These are phyloP conservation scores for Penicillium sp. DNA, from an alignment of 2,329 filamentous ascomycete species.

Conservation along the genomic window DNA sequence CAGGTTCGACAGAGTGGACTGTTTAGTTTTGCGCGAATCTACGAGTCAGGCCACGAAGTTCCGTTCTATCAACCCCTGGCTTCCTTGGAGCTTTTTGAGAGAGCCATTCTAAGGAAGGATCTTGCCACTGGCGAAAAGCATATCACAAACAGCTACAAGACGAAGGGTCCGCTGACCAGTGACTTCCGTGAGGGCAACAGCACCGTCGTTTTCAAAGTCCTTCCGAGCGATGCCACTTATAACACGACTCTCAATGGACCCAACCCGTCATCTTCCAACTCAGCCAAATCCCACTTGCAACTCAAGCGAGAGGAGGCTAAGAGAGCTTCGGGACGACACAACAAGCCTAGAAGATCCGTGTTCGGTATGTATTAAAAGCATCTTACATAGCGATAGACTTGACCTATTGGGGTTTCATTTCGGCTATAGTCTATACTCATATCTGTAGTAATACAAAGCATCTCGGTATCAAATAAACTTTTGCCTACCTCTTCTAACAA, in stretches of 20 bases:
- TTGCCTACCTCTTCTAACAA: no score
- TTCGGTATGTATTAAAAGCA: not conserved
- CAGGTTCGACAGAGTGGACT: slow-evolving; percentile 22
- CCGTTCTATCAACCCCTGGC: slow-evolving; percentile 61
- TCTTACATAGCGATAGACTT: not conserved
- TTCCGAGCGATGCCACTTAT: slow-evolving; percentile 53
- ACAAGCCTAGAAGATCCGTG: not conserved
- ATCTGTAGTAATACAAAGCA: not conserved
- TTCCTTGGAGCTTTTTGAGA: slow-evolving; percentile 55
- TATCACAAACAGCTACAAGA: slow-evolving; percentile 10
- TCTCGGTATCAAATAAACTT: not conserved
- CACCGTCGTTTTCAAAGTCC: slow-evolving; percentile 50
- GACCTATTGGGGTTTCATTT: not conserved
- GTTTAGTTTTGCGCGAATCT: slow-evolving; percentile 31
- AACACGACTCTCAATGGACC: slow-evolving; percentile 50
- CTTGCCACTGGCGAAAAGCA: slow-evolving; percentile 52
- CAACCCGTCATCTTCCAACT: slow-evolving; percentile 31
- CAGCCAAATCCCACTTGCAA: not conserved
- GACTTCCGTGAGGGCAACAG: slow-evolving; percentile 28
- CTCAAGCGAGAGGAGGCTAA: not conserved
- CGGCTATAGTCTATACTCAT: not conserved
- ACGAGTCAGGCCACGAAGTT: slow-evolving; percentile 55
- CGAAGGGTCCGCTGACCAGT: slow-evolving; percentile 15
- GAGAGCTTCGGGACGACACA: not conserved
- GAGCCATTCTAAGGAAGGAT: slow-evolving; percentile 53